These are phyloP conservation scores for Brettanomyces bruxellensis DNA, from an alignment of 805 yeast genomes.

Conservation along the genomic window DNA sequence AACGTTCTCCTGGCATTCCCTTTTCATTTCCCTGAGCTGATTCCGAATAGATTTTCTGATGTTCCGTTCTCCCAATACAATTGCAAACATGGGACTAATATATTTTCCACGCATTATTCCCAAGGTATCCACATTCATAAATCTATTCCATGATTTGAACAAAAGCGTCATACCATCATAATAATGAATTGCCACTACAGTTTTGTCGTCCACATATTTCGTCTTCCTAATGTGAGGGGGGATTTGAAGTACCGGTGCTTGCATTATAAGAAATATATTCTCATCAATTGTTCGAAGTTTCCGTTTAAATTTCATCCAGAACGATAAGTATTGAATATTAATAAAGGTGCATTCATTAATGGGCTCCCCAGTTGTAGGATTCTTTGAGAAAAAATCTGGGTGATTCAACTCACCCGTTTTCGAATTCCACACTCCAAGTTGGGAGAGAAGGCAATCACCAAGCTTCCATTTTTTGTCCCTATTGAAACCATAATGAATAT, in stretches of 20 bases:
- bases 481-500: slow-evolving; percentile 60
- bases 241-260: slow-evolving; percentile 70
- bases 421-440: slow-evolving; percentile 67
- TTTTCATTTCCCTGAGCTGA: slow-evolving; percentile 59
- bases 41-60: slow-evolving; percentile 63
- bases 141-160: slow-evolving; percentile 82
- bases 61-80: slow-evolving; percentile 74
- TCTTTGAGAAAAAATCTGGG: slow-evolving; percentile 42
- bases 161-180: slow-evolving; percentile 92
- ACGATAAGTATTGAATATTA: slow-evolving; percentile 57
- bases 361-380: slow-evolving; percentile 28
- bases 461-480: slow-evolving; percentile 57
- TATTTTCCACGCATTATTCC: slow-evolving; percentile 80
- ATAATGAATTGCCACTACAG: slow-evolving; percentile 80
- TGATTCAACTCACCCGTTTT: slow-evolving; percentile 29
- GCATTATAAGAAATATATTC: slow-evolving; percentile 52
- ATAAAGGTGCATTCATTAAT: slow-evolving; percentile 49
- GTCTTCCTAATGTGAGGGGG: slow-evolving; percentile 61
- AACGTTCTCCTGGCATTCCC: slow-evolving; percentile 51
- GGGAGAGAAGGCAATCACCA: slow-evolving; percentile 76
- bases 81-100: slow-evolving; percentile 58
- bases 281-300: slow-evolving; percentile 37
- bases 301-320: slow-evolving; percentile 41
- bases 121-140: slow-evolving; percentile 78
- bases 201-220: slow-evolving; percentile 45